Conservation (phyloP, 2,329 filamentous ascomycete species). For the Pseudomassariella vexata region DNA sequence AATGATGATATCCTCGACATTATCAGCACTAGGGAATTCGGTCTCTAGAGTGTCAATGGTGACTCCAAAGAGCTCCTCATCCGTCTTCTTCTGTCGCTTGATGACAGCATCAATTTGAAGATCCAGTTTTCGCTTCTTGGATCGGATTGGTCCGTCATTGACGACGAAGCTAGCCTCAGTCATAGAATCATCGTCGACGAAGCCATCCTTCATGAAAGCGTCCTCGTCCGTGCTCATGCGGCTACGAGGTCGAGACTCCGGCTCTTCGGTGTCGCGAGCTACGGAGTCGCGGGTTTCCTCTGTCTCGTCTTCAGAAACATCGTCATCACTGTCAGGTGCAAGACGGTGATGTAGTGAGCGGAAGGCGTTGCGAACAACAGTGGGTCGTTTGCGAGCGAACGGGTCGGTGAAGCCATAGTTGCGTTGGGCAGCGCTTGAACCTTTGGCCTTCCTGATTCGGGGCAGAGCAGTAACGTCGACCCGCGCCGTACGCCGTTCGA, state of each 20-base stretch:
- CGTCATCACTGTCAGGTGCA: slow-evolving; percentile 70
- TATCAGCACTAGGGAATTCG: slow-evolving; percentile 39
- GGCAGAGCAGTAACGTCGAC: slow-evolving; percentile 62
- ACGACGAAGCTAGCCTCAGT: slow-evolving; percentile 68
- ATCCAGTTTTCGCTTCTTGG: slow-evolving; percentile 70
- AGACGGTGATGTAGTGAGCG: slow-evolving; percentile 78
- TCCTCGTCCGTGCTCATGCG: slow-evolving; percentile 62
- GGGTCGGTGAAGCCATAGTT: slow-evolving; percentile 62
- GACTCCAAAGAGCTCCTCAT: slow-evolving; percentile 71
- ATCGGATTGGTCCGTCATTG: slow-evolving; percentile 45
- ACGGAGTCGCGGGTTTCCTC: slow-evolving; percentile 54
- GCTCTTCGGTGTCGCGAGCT: slow-evolving; percentile 75
- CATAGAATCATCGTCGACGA: slow-evolving; percentile 58
- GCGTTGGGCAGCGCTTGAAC: slow-evolving; percentile 48
- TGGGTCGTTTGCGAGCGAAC: slow-evolving; percentile 58
- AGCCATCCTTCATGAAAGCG: slow-evolving; percentile 43
- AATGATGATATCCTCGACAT: slow-evolving; percentile 44
- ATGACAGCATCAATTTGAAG: slow-evolving; percentile 62
- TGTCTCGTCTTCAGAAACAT: slow-evolving; percentile 74
- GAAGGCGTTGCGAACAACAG: slow-evolving; percentile 54
- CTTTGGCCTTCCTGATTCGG: slow-evolving; percentile 67
- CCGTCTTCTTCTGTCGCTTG: slow-evolving; percentile 75
- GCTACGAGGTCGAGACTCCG: slow-evolving; percentile 75
- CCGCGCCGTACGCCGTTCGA: slow-evolving; percentile 53
- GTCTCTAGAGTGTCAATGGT: slow-evolving; percentile 48